Conservation (phyloP, 2,329 filamentous ascomycete genomes). For the Huntiella bhutanensis region DNA sequence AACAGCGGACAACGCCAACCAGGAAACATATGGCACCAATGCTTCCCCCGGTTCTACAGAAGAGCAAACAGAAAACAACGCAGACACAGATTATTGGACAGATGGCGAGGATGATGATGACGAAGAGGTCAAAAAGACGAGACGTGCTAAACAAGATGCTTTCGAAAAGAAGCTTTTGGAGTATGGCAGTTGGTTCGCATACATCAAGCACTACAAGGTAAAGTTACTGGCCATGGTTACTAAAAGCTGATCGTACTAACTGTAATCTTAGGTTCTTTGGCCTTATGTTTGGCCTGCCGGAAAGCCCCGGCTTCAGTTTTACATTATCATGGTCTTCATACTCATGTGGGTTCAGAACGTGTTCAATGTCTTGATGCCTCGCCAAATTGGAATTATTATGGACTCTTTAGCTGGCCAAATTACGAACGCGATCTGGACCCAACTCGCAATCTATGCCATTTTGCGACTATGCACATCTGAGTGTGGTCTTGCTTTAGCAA, state of each 20-base stretch:
- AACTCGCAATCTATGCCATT: conserved; percentile 31
- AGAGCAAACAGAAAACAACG: conserved; percentile 6
- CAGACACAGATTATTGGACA: background rate
- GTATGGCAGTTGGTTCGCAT: conserved; percentile 59
- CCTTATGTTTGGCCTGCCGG: conserved; percentile 63
- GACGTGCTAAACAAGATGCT: conserved; percentile 27
- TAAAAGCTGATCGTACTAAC: background rate
- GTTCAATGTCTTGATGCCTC: conserved; percentile 60
- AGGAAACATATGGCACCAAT: background rate
- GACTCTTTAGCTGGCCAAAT: conserved; percentile 40
- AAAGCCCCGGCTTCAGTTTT: conserved; percentile 45
- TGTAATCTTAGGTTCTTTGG: conserved; percentile 41
- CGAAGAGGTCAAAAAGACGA: conserved; percentile 24
- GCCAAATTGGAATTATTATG: conserved; percentile 62
- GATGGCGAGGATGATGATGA: conserved; percentile 15
- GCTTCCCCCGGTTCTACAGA: conserved; percentile 6
- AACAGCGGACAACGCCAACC: background rate
- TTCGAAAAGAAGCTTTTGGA: conserved; percentile 52
- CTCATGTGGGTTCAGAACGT: conserved; percentile 53
- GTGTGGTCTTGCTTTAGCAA: conserved; percentile 33
- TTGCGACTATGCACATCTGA: conserved; percentile 35
- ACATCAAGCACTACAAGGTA: conserved; percentile 52
- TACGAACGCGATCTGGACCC: conserved; percentile 30
- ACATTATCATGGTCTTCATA: conserved; percentile 44
- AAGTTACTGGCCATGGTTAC: conserved; percentile 11